Conservation (phyloP, 75 land plant genomes). For the Larix kaempferi region DNA sequence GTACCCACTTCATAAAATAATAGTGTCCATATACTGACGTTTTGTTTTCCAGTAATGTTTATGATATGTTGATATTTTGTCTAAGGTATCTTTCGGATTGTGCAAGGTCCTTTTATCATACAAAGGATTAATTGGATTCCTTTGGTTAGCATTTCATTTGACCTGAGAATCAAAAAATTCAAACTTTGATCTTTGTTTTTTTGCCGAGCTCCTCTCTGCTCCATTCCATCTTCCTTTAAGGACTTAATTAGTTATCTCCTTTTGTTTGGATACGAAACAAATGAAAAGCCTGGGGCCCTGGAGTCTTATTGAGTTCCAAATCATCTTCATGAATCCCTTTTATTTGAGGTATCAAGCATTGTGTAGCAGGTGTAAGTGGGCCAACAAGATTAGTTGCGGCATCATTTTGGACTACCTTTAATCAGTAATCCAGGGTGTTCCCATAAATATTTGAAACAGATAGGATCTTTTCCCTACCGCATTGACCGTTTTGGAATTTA, state of each 20-base stretch:
- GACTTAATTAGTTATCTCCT: conserved; percentile 46
- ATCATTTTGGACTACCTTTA: conserved; percentile 8
- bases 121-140: conserved; percentile 66
- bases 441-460: background rate
- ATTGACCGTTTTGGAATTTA: too few species aligned
- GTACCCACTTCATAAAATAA: conserved; percentile 98
- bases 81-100: conserved; percentile 71
- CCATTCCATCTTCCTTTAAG: conserved; percentile 23
- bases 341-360: conserved; percentile 52
- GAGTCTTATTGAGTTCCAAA: conserved; percentile 3
- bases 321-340: conserved; percentile 66
- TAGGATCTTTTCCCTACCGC: background rate
- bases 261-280: conserved; percentile 32
- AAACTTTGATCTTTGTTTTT: conserved; percentile 61
- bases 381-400: conserved; percentile 20
- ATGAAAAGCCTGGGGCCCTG: conserved; percentile 7
- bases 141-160: conserved; percentile 64
- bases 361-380: conserved; percentile 49
- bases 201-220: conserved; percentile 37
- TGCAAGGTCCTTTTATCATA: conserved; percentile 82
- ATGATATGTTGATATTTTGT: conserved; percentile 90
- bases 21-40: conserved; percentile 91
- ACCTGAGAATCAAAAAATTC: conserved; percentile 74
- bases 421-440: background rate
- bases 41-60: conserved; percentile 89